Conservation (phyloP, 805 yeast species). For the Zygosaccharomyces lentus region DNA sequence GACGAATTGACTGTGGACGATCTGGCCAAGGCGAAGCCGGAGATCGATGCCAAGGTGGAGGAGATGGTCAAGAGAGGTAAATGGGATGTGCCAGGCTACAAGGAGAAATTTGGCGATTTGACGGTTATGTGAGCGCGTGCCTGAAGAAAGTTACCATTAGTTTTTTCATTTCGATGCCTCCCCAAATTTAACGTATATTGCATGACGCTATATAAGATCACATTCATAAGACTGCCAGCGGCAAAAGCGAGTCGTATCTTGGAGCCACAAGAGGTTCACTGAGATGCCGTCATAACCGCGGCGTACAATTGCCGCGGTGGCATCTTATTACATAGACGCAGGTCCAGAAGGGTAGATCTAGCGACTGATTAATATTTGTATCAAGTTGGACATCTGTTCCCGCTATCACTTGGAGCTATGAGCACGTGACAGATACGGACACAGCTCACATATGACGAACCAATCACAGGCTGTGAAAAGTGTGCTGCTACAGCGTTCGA, state of each 20-base stretch:
- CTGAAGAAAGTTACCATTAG: background rate
- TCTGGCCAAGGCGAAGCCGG: conserved; percentile 93
- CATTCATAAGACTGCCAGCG: conserved; percentile 2
- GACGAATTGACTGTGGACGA: conserved; percentile 96
- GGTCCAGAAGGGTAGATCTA: too few relatives aligned
- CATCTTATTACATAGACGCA: too few relatives aligned
- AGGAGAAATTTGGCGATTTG: conserved; percentile 96
- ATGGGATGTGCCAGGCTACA: conserved; percentile 98
- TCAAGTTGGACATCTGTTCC: too few relatives aligned
- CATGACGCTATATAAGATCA: conserved; percentile 8
- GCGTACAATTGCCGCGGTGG: too few relatives aligned
- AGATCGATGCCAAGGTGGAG: conserved; percentile 90
- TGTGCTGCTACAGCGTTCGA: background rate
- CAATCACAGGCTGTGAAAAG: conserved; percentile 4
- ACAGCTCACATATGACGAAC: conserved; percentile 2
- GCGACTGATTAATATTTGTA: too few relatives aligned
- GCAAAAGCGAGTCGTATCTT: background rate
- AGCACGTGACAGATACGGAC: too few relatives aligned
- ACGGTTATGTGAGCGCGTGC: conserved; percentile 63
- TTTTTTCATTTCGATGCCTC: background rate
- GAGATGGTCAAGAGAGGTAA: conserved; percentile 95
- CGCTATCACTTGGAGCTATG: too few relatives aligned
- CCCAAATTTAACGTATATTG: conserved; percentile 2
- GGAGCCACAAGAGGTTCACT: too few relatives aligned
- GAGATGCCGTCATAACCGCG: too few relatives aligned